phyloP scores from a whole-genome alignment of 2,329 filamentous ascomycete species.

The Cytospora leucostoma region DNA sequence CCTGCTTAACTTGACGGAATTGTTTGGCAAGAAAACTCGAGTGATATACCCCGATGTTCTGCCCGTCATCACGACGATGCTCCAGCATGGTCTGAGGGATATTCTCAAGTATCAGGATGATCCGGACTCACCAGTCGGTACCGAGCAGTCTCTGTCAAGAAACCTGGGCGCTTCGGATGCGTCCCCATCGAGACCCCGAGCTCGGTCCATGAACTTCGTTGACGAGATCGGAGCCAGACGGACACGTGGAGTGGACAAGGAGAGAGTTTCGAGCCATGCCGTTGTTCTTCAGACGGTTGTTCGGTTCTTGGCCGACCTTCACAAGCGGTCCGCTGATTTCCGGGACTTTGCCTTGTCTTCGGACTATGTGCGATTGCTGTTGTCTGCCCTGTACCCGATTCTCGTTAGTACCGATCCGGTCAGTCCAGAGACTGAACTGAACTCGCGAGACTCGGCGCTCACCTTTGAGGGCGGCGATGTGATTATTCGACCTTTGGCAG shows the following conservation, averaged over 20 bases:
- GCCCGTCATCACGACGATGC: constrained; percentile 79
- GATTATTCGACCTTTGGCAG: constrained; percentile 72
- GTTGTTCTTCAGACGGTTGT: constrained; percentile 74
- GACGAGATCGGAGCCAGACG: constrained; percentile 58
- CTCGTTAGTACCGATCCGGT: constrained; percentile 85
- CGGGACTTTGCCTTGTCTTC: constrained; percentile 80
- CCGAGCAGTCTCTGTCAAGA: constrained; percentile 31
- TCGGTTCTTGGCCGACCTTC: constrained; percentile 76
- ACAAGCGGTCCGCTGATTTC: constrained; percentile 74
- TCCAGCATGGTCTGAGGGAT: constrained; percentile 79
- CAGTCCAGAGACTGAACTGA: constrained; percentile 81
- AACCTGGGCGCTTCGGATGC: constrained; percentile 32
- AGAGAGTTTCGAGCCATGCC: constrained; percentile 58
- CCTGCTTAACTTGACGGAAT: constrained; percentile 70
- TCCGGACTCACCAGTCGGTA: constrained; percentile 52
- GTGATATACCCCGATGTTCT: constrained; percentile 78
- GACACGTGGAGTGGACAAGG: constrained; percentile 45
- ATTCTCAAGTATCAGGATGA: constrained; percentile 64
- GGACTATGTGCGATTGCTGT: constrained; percentile 77
- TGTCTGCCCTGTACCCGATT: constrained; percentile 81
- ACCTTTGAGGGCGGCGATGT: constrained; percentile 87
- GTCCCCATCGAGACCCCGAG: constrained; percentile 45
- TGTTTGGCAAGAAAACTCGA: constrained; percentile 64
- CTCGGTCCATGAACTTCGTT: constrained; percentile 67
- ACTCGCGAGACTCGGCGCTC: constrained; percentile 76